Base-by-base conservation (phyloP, 345 rosid genomes). In the Tarenaya hassleriana region DNA sequence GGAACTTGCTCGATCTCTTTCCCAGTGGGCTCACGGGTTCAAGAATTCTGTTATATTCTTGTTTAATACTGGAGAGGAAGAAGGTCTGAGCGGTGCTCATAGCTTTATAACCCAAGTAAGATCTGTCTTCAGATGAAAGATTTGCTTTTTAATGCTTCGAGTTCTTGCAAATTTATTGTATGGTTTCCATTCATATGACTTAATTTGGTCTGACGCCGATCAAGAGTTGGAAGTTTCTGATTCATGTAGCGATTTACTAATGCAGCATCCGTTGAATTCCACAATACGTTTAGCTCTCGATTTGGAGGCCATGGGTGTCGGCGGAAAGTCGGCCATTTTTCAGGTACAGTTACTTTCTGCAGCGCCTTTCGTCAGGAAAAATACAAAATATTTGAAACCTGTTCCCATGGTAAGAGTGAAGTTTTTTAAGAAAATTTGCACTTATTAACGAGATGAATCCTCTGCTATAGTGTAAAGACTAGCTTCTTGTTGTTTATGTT, bases 51-150 rank as follows among this genome's bases (percentile, higher is more conserved):
- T 92, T 50, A 79, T 92, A 69, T 91, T 91, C 67, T 75, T 91
- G 61, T 80, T 86, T 52, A 91, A 91, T 66, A 84, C 87, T 14
- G 98, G 98, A 37, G 96, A 92, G 72, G 95, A 92, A 73, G 96
- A 88, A 64, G 98, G 98, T 70, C 79, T 92, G 55, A 79, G 49
- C 68, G 98, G 98, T 38, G 98, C 98, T 75, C 96, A 88, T 77
- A 88, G 96, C 79, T 92, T 92, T 56, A 72, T 85, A 19, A 92
- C 98, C 69, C 98, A 88, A 95, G 98, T 84, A 46, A 44, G 10
- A 8, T 21, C 42, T 4, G 7, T 39, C 3, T 24, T 24, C 29
- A 24, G 29, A 24, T 44, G 49, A 7, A 14, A 24, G n/a, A n/a
- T n/a, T 24, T 24, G 29, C 2, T 29, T 46, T 18, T 29, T 53